A percentile compares a stretch with the other conserved stretches of the same genome.
These are phyloP conservation scores for Metarhizium rileyi DNA, from an alignment of 2,329 filamentous ascomycete genomes.

Conservation along the genomic window DNA sequence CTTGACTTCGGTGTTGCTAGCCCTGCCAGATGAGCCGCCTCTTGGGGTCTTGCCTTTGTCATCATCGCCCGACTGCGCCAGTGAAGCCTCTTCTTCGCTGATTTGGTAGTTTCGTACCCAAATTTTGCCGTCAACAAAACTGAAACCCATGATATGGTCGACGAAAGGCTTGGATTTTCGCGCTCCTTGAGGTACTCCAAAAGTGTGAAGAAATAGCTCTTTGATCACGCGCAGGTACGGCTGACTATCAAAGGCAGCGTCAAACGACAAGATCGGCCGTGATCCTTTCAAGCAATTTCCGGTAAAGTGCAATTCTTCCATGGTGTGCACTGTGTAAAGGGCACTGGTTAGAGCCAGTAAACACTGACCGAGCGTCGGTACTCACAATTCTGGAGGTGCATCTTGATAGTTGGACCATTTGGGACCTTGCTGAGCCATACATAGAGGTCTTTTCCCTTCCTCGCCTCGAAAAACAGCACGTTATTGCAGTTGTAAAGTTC, in stretches of 20 bases:
- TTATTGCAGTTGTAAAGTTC: slow-evolving; percentile 90
- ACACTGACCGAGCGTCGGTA: background rate
- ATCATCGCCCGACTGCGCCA: slow-evolving; percentile 29
- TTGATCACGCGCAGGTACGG: slow-evolving; percentile 77
- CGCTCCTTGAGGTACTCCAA: slow-evolving; percentile 82
- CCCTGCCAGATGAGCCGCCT: slow-evolving; percentile 21
- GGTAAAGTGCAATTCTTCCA: slow-evolving; percentile 93
- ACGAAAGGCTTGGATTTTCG: slow-evolving; percentile 92
- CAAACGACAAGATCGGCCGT: slow-evolving; percentile 84
- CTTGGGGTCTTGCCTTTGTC: slow-evolving; percentile 30
- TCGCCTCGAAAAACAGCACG: slow-evolving; percentile 87
- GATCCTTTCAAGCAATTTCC: slow-evolving; percentile 95
- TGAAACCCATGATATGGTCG: slow-evolving; percentile 91
- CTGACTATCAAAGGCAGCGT: slow-evolving; percentile 71
- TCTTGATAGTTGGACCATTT: slow-evolving; percentile 50
- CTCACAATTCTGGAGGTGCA: slow-evolving; percentile 70
- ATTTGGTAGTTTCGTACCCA: slow-evolving; percentile 96
- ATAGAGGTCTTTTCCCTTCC: slow-evolving; percentile 91
- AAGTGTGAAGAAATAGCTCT: slow-evolving; percentile 81
- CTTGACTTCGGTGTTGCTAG: slow-evolving; percentile 60
- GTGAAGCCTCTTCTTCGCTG: slow-evolving; percentile 63
- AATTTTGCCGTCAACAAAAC: slow-evolving; percentile 82
- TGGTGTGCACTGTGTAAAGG: slow-evolving; percentile 67
- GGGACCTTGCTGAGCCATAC: slow-evolving; percentile 88
- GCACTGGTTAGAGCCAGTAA: slow-evolving; percentile 14